Percentiles rank a stretch among this genome's conserved stretches.
These are phyloP conservation scores for Xylaria sp. DNA, from an alignment of 495 filamentous ascomycete species.

Conservation along the genomic window DNA sequence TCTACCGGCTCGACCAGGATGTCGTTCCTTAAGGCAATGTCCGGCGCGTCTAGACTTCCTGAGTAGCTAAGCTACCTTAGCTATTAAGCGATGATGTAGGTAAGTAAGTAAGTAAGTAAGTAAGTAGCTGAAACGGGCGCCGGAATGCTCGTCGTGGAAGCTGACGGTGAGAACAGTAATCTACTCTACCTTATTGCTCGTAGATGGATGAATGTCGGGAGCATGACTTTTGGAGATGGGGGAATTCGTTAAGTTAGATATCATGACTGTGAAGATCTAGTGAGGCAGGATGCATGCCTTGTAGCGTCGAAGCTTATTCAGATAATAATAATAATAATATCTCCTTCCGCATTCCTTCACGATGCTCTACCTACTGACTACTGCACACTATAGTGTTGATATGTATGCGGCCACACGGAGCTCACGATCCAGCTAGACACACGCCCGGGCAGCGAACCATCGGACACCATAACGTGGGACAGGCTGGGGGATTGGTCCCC, in stretches of 20 bases:
- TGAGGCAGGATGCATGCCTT: slow-evolving; percentile 5
- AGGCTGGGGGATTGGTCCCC: slow-evolving; percentile 19
- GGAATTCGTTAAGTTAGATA: not conserved
- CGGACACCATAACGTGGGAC: slow-evolving; percentile 17
- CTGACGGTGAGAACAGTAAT: slow-evolving; percentile 15
- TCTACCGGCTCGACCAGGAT: slow-evolving; percentile 11
- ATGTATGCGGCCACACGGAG: slow-evolving; percentile 4
- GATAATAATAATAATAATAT: not conserved
- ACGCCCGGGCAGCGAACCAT: slow-evolving; percentile 25
- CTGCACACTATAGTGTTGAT: not conserved
- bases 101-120: too few species aligned
- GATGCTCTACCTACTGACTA: not conserved
- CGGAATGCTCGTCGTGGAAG: not conserved
- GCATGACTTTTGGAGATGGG: not conserved
- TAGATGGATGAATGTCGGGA: not conserved
- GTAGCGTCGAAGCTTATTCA: slow-evolving; percentile 16
- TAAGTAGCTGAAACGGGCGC: slow-evolving; percentile 7
- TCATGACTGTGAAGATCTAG: slow-evolving; percentile 14
- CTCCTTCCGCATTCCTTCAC: slow-evolving; percentile 10
- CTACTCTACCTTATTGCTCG: not conserved
- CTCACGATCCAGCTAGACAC: slow-evolving; percentile 15
- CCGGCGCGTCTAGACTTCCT: not conserved
- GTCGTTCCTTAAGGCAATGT: slow-evolving; percentile 18
- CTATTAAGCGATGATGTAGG: not conserved
- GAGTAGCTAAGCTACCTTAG: not conserved